Evolutionary conservation across 2,329 filamentous ascomycete genomes (phyloP), one percentile per base, ranked within the genome.

Genomic region (Magnaporthales sp.): DNA sequence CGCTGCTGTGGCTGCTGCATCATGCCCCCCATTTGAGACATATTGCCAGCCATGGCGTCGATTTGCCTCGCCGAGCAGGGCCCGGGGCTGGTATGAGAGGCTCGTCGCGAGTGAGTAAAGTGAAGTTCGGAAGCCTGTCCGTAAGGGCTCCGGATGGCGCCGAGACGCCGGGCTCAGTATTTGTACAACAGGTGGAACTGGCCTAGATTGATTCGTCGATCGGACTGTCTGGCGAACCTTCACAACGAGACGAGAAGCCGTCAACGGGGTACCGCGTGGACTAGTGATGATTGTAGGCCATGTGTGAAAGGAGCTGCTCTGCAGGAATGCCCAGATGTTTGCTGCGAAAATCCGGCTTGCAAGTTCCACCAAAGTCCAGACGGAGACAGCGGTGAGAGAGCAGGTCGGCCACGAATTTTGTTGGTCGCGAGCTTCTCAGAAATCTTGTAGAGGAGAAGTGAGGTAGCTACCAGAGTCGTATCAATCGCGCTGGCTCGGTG

Each of bases 1-100:
- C 64, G 78, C 76, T 81, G 80, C 70, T 77, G 78, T 70, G 22
- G 56, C 68, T 76, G 77, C 74, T 76, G 77, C 74, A 77, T 80
- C 83, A 86, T 86, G 72, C 85, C 83, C 75, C 82, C 64, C 64
- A 65, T 65, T 27, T 65, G 64, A 26, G 64, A 81, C 77, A 86
- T 82, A 71, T 85, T 86, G 74, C 81, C 84, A 78, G 84, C 84
- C 84, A 87, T 87, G 77, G 81, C 82, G 79, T 81, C 81, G 70
- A 29, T 15, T 60, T 60, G 56, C 56, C 56, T 60, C 56, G 24
- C 56, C 56, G 56, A 60, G 56, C 56, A 60, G 56, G 24, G 56
- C 56, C 56, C 56, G 56, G 56, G 56, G 56, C 56, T 60, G 22
- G 56, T 15, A 60, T 24, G 10, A 60, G 56, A 29, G 56, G 56